Conservation (phyloP, 139 green algal genomes). For the Chara braunii region DNA sequence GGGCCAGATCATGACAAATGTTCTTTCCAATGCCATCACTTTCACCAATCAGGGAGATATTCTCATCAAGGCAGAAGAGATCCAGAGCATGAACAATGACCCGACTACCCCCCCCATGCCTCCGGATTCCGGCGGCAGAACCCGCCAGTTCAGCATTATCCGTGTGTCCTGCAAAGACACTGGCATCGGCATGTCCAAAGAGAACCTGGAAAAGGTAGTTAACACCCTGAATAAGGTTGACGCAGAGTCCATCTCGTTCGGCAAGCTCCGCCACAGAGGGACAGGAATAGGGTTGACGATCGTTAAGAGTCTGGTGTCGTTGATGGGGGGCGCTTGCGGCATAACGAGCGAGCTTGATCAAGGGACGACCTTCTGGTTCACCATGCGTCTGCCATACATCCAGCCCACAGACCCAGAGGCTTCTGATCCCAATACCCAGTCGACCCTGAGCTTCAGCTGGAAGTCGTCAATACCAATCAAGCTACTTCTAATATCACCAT, state of each 20-base stretch:
- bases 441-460: no score
- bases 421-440: no score
- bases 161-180: neutral
- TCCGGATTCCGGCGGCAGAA: neutral
- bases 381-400: no score
- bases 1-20: neutral
- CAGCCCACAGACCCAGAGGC: no score
- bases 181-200: neutral
- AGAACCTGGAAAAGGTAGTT: no score
- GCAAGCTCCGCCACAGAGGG: no score
- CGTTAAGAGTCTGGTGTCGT: neutral
- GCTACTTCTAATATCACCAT: no score
- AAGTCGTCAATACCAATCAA: no score
- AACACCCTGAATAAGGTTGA: no score
- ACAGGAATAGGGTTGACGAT: neutral
- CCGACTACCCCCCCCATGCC: neutral
- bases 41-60: neutral
- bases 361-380: neutral
- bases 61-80: neutral
- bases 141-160: neutral
- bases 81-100: neutral
- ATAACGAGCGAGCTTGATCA: neutral
- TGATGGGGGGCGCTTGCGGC: neutral
- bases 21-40: neutral
- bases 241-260: no score